Evolutionary conservation across 495 filamentous ascomycete genomes (phyloP).

Genomic region (Penicillium flavigenum): DNA sequence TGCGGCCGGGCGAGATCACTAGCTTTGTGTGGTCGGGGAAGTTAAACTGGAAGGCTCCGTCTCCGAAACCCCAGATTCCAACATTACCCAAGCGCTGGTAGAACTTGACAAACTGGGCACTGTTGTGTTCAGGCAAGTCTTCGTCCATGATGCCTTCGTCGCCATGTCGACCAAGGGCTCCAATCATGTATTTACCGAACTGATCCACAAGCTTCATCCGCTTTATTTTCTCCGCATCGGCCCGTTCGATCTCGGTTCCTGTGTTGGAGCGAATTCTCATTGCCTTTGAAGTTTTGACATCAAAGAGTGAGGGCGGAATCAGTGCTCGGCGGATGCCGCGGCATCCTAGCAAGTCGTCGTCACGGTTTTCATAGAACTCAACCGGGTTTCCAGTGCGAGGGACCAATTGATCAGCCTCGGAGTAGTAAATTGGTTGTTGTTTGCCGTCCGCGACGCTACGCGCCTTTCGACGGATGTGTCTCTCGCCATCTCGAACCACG

Average conservation of each 20-base stretch:
- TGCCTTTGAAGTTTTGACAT: slow-evolving; percentile 34
- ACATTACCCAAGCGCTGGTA: slow-evolving; percentile 87
- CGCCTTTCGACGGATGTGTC: slow-evolving; percentile 49
- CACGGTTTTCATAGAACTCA: slow-evolving; percentile 78
- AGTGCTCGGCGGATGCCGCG: slow-evolving; percentile 62
- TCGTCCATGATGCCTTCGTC: slow-evolving; percentile 37
- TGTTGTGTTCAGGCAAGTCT: slow-evolving; percentile 32
- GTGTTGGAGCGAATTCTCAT: slow-evolving; percentile 52
- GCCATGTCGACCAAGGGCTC: slow-evolving; percentile 53
- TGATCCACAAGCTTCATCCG: slow-evolving; percentile 82
- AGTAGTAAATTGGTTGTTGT: slow-evolving; percentile 52
- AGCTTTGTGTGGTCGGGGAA: slow-evolving; percentile 98
- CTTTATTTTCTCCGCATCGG: slow-evolving; percentile 67
- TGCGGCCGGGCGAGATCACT: slow-evolving; percentile 70
- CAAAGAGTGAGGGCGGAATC: slow-evolving; percentile 61
- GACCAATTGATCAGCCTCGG: slow-evolving; percentile 63
- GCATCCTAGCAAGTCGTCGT: slow-evolving; percentile 41
- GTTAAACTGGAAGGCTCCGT: slow-evolving; percentile 91
- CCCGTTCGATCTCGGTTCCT: slow-evolving; percentile 51
- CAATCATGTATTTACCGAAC: slow-evolving; percentile 92
- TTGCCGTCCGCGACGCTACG: slow-evolving; percentile 56
- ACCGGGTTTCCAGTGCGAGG: slow-evolving; percentile 62
- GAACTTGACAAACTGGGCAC: slow-evolving; percentile 72
- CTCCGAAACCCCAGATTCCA: slow-evolving; percentile 83
- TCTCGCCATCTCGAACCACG: slow-evolving; percentile 63